Conservation (phyloP, 208 protist species). For the Herpetomonas tarakana region DNA sequence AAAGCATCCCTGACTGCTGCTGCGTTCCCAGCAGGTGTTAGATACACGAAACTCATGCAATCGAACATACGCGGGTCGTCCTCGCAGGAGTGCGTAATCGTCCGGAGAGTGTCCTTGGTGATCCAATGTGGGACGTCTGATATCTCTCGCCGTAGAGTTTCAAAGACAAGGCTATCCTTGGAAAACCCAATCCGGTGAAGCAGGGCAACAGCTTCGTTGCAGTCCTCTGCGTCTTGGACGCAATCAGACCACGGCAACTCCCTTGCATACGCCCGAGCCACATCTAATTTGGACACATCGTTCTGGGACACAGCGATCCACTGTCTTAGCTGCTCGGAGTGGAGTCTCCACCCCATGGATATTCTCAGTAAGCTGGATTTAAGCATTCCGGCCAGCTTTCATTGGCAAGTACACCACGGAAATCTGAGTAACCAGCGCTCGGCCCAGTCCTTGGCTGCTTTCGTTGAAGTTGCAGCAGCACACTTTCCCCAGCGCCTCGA, state of each 20-base stretch:
- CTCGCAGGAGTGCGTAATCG: not conserved
- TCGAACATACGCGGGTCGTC: not conserved
- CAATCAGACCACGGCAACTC: not conserved
- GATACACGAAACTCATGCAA: not conserved
- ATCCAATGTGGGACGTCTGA: not conserved
- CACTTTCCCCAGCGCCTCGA: too few relatives aligned
- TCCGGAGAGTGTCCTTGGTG: not conserved
- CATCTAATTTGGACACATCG: constrained; percentile 17
- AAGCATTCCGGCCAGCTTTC: not conserved
- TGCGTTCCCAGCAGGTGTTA: not conserved
- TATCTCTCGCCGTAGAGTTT: not conserved
- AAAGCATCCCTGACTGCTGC: not conserved
- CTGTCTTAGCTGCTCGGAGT: constrained; percentile 40
- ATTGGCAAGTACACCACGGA: too few relatives aligned
- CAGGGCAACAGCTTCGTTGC: not conserved
- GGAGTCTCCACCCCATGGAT: constrained; percentile 26
- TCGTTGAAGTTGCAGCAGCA: too few relatives aligned
- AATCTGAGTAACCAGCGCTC: too few relatives aligned
- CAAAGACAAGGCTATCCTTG: not conserved
- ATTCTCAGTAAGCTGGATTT: not conserved
- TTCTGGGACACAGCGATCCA: constrained; percentile 24
- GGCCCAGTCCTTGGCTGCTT: too few relatives aligned
- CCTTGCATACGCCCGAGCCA: constrained; percentile 1
- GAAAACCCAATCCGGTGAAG: not conserved
- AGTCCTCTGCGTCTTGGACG: not conserved